phyloP scores from a whole-genome alignment of 2,329 filamentous ascomycete genomes.

The Ophiostoma angusticollis region DNA sequence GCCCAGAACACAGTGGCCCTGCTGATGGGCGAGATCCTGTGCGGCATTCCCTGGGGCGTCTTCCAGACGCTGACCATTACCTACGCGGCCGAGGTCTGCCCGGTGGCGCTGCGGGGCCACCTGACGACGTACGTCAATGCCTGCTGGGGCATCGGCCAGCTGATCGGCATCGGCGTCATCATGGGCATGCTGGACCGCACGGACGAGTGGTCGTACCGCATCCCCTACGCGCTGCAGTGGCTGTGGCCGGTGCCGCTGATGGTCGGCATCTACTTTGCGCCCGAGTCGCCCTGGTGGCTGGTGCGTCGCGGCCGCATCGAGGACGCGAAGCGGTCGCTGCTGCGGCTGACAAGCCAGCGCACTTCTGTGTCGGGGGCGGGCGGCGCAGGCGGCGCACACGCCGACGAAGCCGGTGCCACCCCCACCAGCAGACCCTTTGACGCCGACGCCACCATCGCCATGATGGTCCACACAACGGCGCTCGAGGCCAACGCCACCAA shows the following conservation, averaged over 20 bases:
- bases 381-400: too few species aligned
- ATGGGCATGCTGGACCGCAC: slow-evolving; percentile 50
- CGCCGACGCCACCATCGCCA: slow-evolving; percentile 71
- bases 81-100: slow-evolving; percentile 61
- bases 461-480: slow-evolving; percentile 85
- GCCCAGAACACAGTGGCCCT: slow-evolving; percentile 46
- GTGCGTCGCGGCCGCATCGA: slow-evolving; percentile 51
- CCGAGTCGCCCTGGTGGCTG: slow-evolving; percentile 66
- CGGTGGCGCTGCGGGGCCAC: slow-evolving; percentile 57
- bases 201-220: slow-evolving; percentile 50
- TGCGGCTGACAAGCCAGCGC: slow-evolving; percentile 48
- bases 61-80: slow-evolving; percentile 36
- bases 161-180: slow-evolving; percentile 62
- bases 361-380: too few species aligned
- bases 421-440: slow-evolving; percentile 51
- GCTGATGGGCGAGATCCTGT: slow-evolving; percentile 48
- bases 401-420: slow-evolving; percentile 45
- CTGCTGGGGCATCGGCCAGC: slow-evolving; percentile 65
- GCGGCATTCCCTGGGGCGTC: slow-evolving; percentile 37
- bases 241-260: slow-evolving; percentile 58
- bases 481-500: slow-evolving; percentile 58
- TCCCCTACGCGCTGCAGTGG: slow-evolving; percentile 64
- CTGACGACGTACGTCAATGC: slow-evolving; percentile 65
- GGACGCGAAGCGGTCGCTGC: slow-evolving; percentile 52
- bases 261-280: slow-evolving; percentile 53